phyloP scores from a whole-genome alignment of 2,329 filamentous ascomycete species.

The Venturia asperata region DNA sequence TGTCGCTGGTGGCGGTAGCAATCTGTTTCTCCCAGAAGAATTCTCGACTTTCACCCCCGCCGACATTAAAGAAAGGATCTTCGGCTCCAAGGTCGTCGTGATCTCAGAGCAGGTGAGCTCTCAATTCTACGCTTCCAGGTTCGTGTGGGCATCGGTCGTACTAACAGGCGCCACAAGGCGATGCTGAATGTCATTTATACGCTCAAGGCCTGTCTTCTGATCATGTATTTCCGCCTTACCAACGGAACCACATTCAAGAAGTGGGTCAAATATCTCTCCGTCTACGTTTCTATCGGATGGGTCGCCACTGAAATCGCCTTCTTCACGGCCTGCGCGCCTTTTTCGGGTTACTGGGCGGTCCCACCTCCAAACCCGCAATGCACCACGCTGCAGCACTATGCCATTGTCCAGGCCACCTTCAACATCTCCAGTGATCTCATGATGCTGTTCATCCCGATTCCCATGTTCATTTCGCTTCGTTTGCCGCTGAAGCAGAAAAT shows the following conservation, averaged over 20 bases:
- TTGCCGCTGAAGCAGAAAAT: constrained; percentile 47
- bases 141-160: background rate
- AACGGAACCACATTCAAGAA: constrained; percentile 42
- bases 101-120: constrained; percentile 38
- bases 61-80: constrained; percentile 38
- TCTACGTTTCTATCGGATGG: constrained; percentile 44
- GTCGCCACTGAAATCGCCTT: constrained; percentile 49
- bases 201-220: constrained; percentile 50
- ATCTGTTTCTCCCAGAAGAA: constrained; percentile 36
- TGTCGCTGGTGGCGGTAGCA: constrained; percentile 37
- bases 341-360: constrained; percentile 51
- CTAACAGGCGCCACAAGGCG: constrained; percentile 35
- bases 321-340: constrained; percentile 48
- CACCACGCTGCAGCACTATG: constrained; percentile 49
- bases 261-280: constrained; percentile 43
- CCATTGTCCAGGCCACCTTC: constrained; percentile 52
- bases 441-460: constrained; percentile 53
- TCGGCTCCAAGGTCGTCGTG: constrained; percentile 40
- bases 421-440: constrained; percentile 55
- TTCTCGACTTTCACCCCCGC: constrained; percentile 31
- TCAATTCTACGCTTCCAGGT: background rate
- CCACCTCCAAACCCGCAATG: constrained; percentile 50
- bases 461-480: constrained; percentile 45
- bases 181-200: constrained; percentile 54
- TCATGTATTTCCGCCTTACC: constrained; percentile 52